Base-by-base conservation (phyloP, 345 rosid genomes). In the Trapa bicornis region DNA sequence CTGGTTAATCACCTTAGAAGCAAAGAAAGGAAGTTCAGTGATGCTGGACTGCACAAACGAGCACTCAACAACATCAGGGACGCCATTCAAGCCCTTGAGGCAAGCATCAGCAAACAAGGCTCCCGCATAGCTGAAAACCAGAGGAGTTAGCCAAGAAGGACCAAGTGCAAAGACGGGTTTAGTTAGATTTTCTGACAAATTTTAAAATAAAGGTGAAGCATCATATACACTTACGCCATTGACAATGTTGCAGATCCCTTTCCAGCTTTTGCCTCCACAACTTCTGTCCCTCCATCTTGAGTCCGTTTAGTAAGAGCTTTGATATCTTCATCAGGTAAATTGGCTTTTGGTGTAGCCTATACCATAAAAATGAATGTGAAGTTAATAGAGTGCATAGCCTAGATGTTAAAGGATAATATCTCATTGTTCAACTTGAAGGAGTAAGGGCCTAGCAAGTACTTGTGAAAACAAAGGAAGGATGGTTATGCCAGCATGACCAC, bases 191-290 rank as follows among this genome's bases (percentile, higher is more conserved):
- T 64, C 47, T 43, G 33, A 64, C 35, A 16, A 7, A 16, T 15
- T 39, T 45, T 37, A 6, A 39, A 17, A 16, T n/a, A 39, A 64
- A 6, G 22, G n/a, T 17, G 3, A 22, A 41, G 67, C 50, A 65
- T 43, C 16, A 65, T 58, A 52, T 13, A 74, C 5, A 83, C 96
- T 85, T 82, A 91, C 97, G 96, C 97, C 96, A 91, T 88, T 58
- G 96, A 91, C 73, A 86, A 74, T 38, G 93, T 91, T 54, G 97
- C 96, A 70, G 96, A 91, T 67, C 96, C 97, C 79, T 91, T 88
- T 80, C 93, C 97, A 71, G 93, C 96, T 83, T 88, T 91, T 12
- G 93, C 97, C 74, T 91, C 91, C 60, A 85, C 96, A 61, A 91
- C 96, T 74, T 91, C 88, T 5, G 96, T 91, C 53, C 93, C 97